phyloP scores from a whole-genome alignment of 1,284 basidiomycete genomes.

The Quambalaria eucalypti region DNA sequence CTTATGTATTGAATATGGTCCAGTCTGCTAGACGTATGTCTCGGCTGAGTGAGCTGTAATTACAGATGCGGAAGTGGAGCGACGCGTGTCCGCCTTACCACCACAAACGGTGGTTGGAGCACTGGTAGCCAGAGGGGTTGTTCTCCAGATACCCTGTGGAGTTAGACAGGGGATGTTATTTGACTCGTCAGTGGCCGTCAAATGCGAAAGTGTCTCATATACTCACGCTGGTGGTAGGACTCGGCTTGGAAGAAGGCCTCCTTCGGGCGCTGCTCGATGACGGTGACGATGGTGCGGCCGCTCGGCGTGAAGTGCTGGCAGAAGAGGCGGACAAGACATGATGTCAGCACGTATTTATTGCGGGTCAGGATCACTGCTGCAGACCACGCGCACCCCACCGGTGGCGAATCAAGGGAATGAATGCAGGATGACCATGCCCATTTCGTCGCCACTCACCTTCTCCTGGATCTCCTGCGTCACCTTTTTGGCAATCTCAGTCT shows the following conservation, averaged over 20 bases:
- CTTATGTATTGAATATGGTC: no score
- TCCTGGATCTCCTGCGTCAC: slow-evolving; percentile 78
- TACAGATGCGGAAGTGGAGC: no score
- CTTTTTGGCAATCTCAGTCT: slow-evolving; percentile 63
- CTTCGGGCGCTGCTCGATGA: slow-evolving; percentile 21
- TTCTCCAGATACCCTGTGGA: neutral
- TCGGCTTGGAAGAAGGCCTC: slow-evolving; percentile 28
- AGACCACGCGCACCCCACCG: no score
- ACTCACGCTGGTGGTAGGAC: slow-evolving; percentile 43
- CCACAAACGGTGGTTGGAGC: slow-evolving; percentile 1
- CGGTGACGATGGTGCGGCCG: slow-evolving; percentile 66
- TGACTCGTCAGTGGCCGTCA: no score
- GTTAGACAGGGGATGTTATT: no score
- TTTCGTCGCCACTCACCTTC: no score
- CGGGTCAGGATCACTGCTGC: no score
- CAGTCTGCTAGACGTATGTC: no score
- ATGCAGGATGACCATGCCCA: neutral
- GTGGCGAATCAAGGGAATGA: no score
- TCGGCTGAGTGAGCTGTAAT: no score
- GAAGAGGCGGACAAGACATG: neutral
- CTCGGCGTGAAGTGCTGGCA: slow-evolving; percentile 59
- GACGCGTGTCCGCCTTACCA: neutral
- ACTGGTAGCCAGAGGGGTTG: neutral
- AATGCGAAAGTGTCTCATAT: no score
- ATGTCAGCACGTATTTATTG: no score